Conservation (phyloP, 2,329 filamentous ascomycete genomes). For the Penicillium janthinellum region DNA sequence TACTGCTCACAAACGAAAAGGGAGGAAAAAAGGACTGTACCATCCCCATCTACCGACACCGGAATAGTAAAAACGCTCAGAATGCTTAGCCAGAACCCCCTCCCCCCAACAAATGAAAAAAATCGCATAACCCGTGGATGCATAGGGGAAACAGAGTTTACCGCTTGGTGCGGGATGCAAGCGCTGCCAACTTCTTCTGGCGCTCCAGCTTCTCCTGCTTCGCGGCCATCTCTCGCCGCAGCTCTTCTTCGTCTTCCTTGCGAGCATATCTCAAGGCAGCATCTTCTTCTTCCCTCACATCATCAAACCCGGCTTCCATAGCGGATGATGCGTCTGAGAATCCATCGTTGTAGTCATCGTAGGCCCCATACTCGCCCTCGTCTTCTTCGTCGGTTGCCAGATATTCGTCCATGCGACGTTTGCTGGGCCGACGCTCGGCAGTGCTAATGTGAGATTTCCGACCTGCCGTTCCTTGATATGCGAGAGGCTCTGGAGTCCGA, state of each 20-base stretch:
- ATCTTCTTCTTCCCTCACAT: constrained; percentile 50
- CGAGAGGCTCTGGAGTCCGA: constrained; percentile 25
- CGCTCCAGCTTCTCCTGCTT: constrained; percentile 52
- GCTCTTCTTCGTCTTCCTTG: constrained; percentile 51
- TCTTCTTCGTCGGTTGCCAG: constrained; percentile 53
- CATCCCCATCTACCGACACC: constrained; percentile 29
- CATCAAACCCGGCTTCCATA: constrained; percentile 53
- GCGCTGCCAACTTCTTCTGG: constrained; percentile 43
- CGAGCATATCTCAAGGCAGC: constrained; percentile 44
- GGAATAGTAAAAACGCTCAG: constrained; percentile 31
- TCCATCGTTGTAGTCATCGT: constrained; percentile 43
- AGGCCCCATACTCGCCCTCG: constrained; percentile 42
- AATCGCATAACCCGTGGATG: constrained; percentile 10
- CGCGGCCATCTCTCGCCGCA: constrained; percentile 45
- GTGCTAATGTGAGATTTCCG: constrained; percentile 31
- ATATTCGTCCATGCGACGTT: constrained; percentile 45
- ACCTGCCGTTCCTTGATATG: constrained; percentile 49
- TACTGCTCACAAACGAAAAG: constrained; percentile 13
- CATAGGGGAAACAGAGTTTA: constrained; percentile 22
- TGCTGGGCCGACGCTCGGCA: constrained; percentile 33
- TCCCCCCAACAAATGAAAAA: constrained; percentile 19
- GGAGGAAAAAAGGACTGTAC: constrained; percentile 7
- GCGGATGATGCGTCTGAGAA: constrained; percentile 52
- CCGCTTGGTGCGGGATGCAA: constrained; percentile 39
- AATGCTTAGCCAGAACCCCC: constrained; percentile 31